Conservation (phyloP, 2,329 filamentous ascomycete genomes). For the Fusarium nurragi region DNA sequence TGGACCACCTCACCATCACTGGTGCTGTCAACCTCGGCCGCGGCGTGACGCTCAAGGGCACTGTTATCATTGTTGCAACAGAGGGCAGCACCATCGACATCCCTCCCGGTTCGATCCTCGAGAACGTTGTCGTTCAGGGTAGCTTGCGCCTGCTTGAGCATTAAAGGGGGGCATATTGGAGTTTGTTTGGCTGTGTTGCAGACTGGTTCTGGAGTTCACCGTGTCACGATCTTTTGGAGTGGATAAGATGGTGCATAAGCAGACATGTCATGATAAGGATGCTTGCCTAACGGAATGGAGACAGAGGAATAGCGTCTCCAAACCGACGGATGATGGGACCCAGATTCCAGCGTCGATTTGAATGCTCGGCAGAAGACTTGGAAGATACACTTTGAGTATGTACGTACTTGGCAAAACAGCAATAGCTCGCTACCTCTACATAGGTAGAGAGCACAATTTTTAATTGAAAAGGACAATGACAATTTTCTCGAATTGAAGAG, state of each 20-base stretch:
- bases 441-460: constrained; percentile 34
- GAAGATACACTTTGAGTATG: constrained; percentile 34
- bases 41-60: constrained; percentile 95
- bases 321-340: neutral
- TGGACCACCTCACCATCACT: constrained; percentile 96
- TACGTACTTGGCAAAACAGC: constrained; percentile 37
- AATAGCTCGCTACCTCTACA: constrained; percentile 30
- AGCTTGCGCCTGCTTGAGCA: constrained; percentile 81
- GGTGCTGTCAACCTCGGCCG: constrained; percentile 96
- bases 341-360: neutral
- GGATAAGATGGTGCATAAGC: constrained; percentile 11
- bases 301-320: constrained; percentile 5
- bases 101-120: constrained; percentile 93
- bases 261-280: neutral
- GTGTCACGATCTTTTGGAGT: constrained; percentile 14
- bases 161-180: constrained; percentile 51
- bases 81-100: constrained; percentile 98
- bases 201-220: constrained; percentile 8
- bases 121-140: constrained; percentile 99
- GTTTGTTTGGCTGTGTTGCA: constrained; percentile 5
- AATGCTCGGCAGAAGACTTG: constrained; percentile 6
- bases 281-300: constrained; percentile 6
- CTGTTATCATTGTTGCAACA: constrained; percentile 97
- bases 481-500: constrained; percentile 29
- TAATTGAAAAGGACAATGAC: constrained; percentile 32